phyloP scores from a whole-genome alignment of 1,284 basidiomycete genomes.

The Tetrapyrgos nigripes region DNA sequence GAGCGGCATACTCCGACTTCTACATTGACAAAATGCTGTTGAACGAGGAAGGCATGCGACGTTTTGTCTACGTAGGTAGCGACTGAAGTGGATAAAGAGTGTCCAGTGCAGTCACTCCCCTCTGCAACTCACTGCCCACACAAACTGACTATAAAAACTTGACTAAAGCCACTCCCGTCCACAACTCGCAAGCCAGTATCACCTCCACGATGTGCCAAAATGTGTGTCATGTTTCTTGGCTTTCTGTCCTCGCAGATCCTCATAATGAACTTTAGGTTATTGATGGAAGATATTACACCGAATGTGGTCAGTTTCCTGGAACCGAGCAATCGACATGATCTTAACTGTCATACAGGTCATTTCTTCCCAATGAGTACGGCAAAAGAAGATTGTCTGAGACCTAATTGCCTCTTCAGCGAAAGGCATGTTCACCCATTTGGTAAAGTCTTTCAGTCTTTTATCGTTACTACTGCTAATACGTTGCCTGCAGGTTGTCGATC shows the following conservation, averaged over 20 bases:
- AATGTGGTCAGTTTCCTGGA: constrained; percentile 70
- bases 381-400: constrained; percentile 67
- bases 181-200: no score
- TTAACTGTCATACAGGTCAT: not conserved
- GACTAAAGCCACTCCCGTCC: no score
- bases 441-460: constrained; percentile 35
- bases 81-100: constrained; percentile 10
- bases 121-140: no score
- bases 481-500: constrained; percentile 62
- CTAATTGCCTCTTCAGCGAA: constrained; percentile 74
- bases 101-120: not conserved
- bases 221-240: constrained; percentile 53
- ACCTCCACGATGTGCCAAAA: constrained; percentile 80
- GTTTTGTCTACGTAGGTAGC: constrained; percentile 13
- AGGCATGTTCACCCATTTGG: constrained; percentile 65
- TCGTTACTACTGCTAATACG: not conserved
- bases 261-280: constrained; percentile 58
- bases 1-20: constrained; percentile 44
- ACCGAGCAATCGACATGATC: not conserved
- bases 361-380: not conserved
- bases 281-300: constrained; percentile 76
- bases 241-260: constrained; percentile 17
- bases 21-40: constrained; percentile 38
- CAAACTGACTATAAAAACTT: constrained; percentile 14
- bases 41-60: constrained; percentile 51